These are phyloP conservation scores for Raphanus hybrid DNA, from an alignment of 441 rosid genomes.

Conservation along the genomic window DNA sequence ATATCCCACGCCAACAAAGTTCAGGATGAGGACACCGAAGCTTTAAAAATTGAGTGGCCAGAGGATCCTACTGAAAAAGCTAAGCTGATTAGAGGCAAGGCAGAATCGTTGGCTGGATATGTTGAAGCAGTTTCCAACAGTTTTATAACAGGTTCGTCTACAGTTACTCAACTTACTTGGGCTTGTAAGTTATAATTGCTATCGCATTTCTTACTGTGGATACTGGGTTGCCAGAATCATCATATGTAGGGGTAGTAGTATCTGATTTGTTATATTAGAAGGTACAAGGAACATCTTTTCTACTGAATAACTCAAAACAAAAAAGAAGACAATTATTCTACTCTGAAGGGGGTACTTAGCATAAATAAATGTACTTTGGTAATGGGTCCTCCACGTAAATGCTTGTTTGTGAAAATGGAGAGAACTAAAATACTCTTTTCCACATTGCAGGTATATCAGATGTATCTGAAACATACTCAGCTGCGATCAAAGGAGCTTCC, in stretches of 20 bases:
- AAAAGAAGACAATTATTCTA: background rate
- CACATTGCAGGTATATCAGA: conserved; percentile 81
- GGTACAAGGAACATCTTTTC: background rate
- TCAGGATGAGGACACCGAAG: conserved; percentile 66
- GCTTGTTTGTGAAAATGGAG: background rate
- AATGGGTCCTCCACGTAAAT: background rate
- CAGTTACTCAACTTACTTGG: conserved; percentile 15
- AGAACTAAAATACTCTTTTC: background rate
- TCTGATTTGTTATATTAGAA: background rate
- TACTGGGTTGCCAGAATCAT: background rate
- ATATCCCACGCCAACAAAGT: conserved; percentile 69
- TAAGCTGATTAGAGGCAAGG: conserved; percentile 70
- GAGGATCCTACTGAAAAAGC: conserved; percentile 89
- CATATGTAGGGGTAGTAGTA: background rate
- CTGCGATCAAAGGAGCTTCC: conserved; percentile 63
- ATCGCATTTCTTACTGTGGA: background rate
- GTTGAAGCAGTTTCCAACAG: conserved; percentile 81
- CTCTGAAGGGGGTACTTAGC: background rate
- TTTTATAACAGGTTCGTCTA: conserved; percentile 79
- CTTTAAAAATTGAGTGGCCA: conserved; percentile 79
- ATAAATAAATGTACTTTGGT: background rate
- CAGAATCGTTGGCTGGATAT: conserved; percentile 71
- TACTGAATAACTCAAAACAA: background rate
- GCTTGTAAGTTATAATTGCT: background rate
- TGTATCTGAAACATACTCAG: conserved; percentile 81